Conservation (phyloP, 306 rosid species). For the Acacia crassicarpa region DNA sequence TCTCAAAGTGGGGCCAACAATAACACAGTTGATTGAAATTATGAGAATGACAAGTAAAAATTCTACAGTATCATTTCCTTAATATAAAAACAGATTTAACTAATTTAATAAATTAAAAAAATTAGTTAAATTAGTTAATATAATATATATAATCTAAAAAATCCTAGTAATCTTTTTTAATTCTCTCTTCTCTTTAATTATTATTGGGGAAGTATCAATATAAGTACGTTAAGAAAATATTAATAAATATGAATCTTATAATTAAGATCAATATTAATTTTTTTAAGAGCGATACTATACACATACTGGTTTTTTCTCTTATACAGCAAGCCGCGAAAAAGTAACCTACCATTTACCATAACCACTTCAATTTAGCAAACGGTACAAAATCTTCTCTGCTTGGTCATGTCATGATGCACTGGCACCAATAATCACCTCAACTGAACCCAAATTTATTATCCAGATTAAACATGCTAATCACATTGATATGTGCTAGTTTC, state of each 20-base stretch:
- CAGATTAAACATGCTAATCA: neutral
- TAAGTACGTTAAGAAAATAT: too few relatives aligned
- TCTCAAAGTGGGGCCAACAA: constrained; percentile 2
- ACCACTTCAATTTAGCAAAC: neutral
- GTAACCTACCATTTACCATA: neutral
- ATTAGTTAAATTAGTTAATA: too few relatives aligned
- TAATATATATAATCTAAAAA: too few relatives aligned
- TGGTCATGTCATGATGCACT: neutral
- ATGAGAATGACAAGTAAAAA: neutral
- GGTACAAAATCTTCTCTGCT: neutral
- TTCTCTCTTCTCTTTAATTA: too few relatives aligned
- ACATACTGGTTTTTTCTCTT: neutral
- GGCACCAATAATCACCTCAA: neutral
- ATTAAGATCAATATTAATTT: too few relatives aligned
- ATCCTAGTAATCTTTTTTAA: too few relatives aligned
- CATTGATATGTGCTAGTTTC: neutral
- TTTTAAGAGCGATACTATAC: too few relatives aligned
- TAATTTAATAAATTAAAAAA: too few relatives aligned
- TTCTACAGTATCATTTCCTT: rapidly evolving
- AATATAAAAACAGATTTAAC: too few relatives aligned
- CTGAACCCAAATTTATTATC: neutral
- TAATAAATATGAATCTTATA: too few relatives aligned
- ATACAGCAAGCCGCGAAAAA: neutral
- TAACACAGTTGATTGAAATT: neutral
- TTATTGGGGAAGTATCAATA: too few relatives aligned